Conservation (phyloP, 169 alveolate genomes). For the Plasmodium inui region DNA sequence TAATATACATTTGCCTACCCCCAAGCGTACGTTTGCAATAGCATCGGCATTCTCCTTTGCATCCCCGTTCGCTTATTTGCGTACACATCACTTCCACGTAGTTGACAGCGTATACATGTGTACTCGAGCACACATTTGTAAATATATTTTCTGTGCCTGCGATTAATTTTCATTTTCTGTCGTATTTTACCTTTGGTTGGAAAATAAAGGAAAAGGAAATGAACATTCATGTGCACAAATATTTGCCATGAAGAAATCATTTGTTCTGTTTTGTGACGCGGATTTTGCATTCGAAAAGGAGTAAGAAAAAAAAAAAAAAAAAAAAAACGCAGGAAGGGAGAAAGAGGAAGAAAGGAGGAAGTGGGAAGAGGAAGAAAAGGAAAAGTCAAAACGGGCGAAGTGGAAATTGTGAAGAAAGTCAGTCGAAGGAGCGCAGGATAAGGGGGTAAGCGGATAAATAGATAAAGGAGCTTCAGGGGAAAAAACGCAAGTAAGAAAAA, state of each 20-base stretch:
- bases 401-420: neutral
- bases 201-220: neutral
- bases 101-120: neutral
- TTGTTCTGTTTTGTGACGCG: neutral
- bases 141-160: slow-evolving; percentile 19
- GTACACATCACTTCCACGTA: neutral
- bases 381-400: slow-evolving; percentile 11
- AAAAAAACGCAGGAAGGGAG: neutral
- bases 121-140: slow-evolving; percentile 9
- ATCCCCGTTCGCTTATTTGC: neutral
- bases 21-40: neutral
- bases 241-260: slow-evolving; percentile 10
- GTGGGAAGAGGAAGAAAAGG: neutral
- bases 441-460: neutral
- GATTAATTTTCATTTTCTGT: slow-evolving; percentile 7
- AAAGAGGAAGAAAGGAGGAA: neutral
- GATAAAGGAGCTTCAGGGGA: neutral
- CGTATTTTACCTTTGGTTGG: slow-evolving; percentile 3
- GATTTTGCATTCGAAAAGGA: neutral
- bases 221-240: slow-evolving; percentile 3
- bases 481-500: neutral
- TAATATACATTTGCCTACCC: neutral
- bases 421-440: neutral
- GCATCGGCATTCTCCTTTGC: neutral
- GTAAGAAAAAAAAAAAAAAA: neutral